A percentile compares a stretch with the other conserved stretches of the same genome.
Evolutionary conservation across 1,284 basidiomycete species (phyloP).

Genomic region (Phellopilus nigrolimitatus): DNA sequence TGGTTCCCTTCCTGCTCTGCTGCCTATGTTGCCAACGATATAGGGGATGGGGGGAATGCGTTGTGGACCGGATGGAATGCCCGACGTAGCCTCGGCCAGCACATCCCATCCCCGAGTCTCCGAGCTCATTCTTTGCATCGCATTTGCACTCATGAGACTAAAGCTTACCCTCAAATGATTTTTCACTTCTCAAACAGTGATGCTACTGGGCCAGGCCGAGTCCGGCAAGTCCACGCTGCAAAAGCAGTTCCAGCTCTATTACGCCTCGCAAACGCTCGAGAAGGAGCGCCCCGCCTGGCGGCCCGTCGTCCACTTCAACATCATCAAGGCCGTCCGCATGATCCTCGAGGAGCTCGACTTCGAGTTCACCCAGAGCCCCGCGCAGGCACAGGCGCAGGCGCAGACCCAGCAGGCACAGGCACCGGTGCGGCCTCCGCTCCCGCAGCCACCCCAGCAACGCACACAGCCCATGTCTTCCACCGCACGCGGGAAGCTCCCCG

Average conservation of each 20-base stretch:
- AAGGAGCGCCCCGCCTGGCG: slow-evolving; percentile 68
- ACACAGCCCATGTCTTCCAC: slow-evolving; percentile 19
- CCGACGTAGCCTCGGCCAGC: too few relatives aligned
- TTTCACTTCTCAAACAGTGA: slow-evolving; percentile 21
- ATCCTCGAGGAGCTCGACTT: slow-evolving; percentile 69
- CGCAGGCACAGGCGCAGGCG: slow-evolving; percentile 10
- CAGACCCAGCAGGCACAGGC: too few relatives aligned
- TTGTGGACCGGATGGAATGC: too few relatives aligned
- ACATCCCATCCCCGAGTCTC: neutral
- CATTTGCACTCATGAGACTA: neutral
- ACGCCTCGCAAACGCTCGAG: slow-evolving; percentile 65
- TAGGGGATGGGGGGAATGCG: too few relatives aligned
- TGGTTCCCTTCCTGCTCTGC: too few relatives aligned
- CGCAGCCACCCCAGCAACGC: slow-evolving; percentile 28
- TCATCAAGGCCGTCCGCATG: slow-evolving; percentile 72
- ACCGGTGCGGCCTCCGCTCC: too few relatives aligned
- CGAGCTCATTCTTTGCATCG: neutral
- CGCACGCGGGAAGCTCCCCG: slow-evolving; percentile 18
- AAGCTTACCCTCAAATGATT: neutral
- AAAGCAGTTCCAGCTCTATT: slow-evolving; percentile 78
- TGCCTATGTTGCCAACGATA: too few relatives aligned
- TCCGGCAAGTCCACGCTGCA: slow-evolving; percentile 76
- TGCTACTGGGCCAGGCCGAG: slow-evolving; percentile 74
- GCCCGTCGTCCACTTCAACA: slow-evolving; percentile 75
- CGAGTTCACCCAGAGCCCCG: slow-evolving; percentile 37